phyloP scores from a whole-genome alignment of 179 eudicot genomes.

The Beta macrorhiza region DNA sequence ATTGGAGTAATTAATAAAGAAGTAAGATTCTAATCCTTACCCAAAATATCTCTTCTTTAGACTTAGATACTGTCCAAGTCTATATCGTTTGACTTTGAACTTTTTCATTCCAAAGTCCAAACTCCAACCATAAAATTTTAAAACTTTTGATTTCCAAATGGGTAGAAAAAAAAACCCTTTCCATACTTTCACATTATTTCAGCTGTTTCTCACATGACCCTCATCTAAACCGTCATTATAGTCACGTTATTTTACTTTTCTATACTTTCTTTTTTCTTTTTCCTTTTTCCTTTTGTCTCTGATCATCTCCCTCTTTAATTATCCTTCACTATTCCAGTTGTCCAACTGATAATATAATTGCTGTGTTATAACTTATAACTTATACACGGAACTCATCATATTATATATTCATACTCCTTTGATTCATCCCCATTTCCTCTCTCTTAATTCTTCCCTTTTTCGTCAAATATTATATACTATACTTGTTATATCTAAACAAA shows the following conservation, averaged over 20 bases:
- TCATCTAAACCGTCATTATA: conserved; percentile 16
- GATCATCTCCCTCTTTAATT: conserved; percentile 18
- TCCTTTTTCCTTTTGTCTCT: background rate
- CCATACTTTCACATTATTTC: background rate
- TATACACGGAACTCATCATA: background rate
- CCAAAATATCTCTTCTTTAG: background rate
- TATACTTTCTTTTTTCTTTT: background rate
- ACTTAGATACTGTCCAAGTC: background rate
- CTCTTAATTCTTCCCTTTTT: background rate
- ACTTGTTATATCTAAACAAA: background rate
- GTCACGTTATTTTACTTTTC: background rate
- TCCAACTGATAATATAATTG: background rate
- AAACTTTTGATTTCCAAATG: background rate
- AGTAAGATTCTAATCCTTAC: too few relatives aligned
- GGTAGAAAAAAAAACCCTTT: background rate
- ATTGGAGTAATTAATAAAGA: too few relatives aligned
- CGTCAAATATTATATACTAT: too few relatives aligned
- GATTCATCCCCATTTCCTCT: background rate
- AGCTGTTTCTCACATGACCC: conserved; percentile 25
- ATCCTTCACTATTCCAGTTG: conserved; percentile 4
- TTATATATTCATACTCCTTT: background rate
- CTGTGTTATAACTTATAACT: background rate
- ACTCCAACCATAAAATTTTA: background rate
- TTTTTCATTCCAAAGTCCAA: conserved; percentile 9
- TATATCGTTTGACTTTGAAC: conserved; percentile 1